phyloP scores from a whole-genome alignment of 176 grass and related monocot species.

The Calamus simplicifolius region DNA sequence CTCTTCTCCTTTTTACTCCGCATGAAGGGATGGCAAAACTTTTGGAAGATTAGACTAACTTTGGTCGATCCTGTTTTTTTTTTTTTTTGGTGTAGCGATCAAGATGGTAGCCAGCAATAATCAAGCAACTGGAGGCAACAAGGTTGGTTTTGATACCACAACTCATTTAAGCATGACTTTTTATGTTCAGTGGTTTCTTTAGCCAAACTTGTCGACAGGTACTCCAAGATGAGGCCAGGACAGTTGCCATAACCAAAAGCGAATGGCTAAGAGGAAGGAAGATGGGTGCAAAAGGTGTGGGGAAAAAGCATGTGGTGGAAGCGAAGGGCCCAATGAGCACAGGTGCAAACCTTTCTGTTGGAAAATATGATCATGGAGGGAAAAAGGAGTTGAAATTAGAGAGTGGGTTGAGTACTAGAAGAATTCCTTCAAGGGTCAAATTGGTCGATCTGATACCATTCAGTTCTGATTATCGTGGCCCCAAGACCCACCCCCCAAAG shows the following conservation, averaged over 20 bases:
- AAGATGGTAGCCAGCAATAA: not conserved
- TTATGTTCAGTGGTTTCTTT: no score
- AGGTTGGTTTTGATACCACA: not conserved
- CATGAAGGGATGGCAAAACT: not conserved
- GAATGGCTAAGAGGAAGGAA: slow-evolving; percentile 9
- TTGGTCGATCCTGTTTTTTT: not conserved
- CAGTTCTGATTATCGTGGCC: slow-evolving; percentile 20
- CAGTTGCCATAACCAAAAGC: not conserved
- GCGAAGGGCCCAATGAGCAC: slow-evolving; percentile 13
- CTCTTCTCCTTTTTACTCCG: not conserved
- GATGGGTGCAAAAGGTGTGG: not conserved
- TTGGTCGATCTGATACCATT: slow-evolving; percentile 31
- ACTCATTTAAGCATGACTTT: no score
- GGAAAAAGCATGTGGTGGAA: not conserved
- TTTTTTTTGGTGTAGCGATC: not conserved
- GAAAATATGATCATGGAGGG: not conserved
- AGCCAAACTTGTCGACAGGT: not conserved
- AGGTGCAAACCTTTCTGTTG: slow-evolving; percentile 43
- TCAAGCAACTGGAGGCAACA: not conserved
- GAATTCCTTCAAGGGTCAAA: slow-evolving; percentile 10
- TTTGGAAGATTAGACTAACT: not conserved
- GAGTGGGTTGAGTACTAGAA: slow-evolving; percentile 18
- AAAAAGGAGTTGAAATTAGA: slow-evolving; percentile 23
- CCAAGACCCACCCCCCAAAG: slow-evolving; percentile 48
- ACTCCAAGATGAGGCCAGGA: not conserved